Base-by-base conservation (phyloP, 2,329 filamentous ascomycete genomes). In the Clarireedia monteithiana region DNA sequence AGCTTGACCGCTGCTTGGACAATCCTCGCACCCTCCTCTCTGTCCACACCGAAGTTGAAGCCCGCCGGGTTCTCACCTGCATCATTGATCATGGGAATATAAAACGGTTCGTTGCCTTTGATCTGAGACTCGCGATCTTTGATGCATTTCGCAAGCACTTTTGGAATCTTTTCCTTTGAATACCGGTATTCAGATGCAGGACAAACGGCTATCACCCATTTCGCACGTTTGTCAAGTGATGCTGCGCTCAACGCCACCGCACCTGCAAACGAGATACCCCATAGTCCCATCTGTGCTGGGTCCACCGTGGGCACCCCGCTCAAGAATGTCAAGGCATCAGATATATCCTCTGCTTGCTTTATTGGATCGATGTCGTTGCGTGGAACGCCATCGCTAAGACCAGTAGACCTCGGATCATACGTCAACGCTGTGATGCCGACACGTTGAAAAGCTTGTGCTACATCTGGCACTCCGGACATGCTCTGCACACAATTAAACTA, bases 161-260 rank as follows among this genome's bases (percentile, higher is more conserved):
- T 30, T 20, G 47, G 27, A 17, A 30, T 24, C 17, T 48, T 48
- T 5, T 27, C 24, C 14, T 14, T 10, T 14, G 23, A 36, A n/a
- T 26, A 48, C 7, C 14, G 15, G 20, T 26, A 30, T 17, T 34
- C 38, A 10, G 48, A n/a, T 12, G 66, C 47, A 2, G 65, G 66
- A 36, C 53, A 60, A 14, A 67, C 48, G 4, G 63, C 59, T 12
- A 71, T 56, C 3, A 72, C 70, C 17, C 64, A 67, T 53, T 71
- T 72, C 42, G 72, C 69, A 34, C 72, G 62, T 17, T 66, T 65
- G 57, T 75, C 73, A 0, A 69, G 59, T 5, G 72, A 72, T n/a
- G 67, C 72, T 24, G 72, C 67, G 27, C 60, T 64, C 1, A 74
- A 58, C 5, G 70, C 69, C 58, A 73, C 66, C 9, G 68, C 70